Percentiles rank a stretch among this genome's conserved stretches.
Evolutionary conservation across 2,329 filamentous ascomycete species (phyloP).

Genomic region (Pseudogymnoascus sp.): DNA sequence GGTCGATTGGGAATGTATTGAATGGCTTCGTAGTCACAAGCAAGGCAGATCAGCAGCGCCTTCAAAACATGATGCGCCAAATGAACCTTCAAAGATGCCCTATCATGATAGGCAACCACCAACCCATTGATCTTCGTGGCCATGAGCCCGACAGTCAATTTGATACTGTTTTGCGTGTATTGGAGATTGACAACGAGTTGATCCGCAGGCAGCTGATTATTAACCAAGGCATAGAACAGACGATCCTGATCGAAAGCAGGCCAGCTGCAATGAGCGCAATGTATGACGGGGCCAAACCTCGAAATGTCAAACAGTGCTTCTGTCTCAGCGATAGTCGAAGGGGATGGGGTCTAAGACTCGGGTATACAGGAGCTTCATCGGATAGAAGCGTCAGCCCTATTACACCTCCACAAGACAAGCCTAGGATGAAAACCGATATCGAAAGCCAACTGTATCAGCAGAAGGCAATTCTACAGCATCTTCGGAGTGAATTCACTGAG

Average conservation of each 20-base stretch:
- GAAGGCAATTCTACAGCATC: constrained; percentile 41
- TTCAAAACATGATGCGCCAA: constrained; percentile 57
- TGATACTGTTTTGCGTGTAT: constrained; percentile 68
- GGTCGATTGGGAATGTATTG: constrained; percentile 58
- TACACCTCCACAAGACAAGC: constrained; percentile 25
- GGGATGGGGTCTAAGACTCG: constrained; percentile 53
- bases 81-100: constrained; percentile 41
- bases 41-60: constrained; percentile 62
- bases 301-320: constrained; percentile 66
- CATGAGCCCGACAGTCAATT: constrained; percentile 66
- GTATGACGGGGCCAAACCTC: constrained; percentile 48
- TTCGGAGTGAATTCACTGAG: constrained; percentile 45
- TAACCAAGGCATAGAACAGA: constrained; percentile 72
- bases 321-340: constrained; percentile 53
- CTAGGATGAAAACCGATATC: constrained; percentile 74
- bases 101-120: constrained; percentile 55
- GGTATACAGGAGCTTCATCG: constrained; percentile 37
- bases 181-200: constrained; percentile 72
- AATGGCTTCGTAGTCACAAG: constrained; percentile 74
- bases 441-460: constrained; percentile 54
- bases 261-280: constrained; percentile 61
- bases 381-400: constrained; percentile 44
- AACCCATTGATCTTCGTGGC: constrained; percentile 47
- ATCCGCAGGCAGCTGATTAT: constrained; percentile 80
- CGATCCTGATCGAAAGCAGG: constrained; percentile 63